Evolutionary conservation across 116 monocot genomes (phyloP), one percentile per base, ranked within the genome.

Genomic region (Posidonia oceanica): DNA sequence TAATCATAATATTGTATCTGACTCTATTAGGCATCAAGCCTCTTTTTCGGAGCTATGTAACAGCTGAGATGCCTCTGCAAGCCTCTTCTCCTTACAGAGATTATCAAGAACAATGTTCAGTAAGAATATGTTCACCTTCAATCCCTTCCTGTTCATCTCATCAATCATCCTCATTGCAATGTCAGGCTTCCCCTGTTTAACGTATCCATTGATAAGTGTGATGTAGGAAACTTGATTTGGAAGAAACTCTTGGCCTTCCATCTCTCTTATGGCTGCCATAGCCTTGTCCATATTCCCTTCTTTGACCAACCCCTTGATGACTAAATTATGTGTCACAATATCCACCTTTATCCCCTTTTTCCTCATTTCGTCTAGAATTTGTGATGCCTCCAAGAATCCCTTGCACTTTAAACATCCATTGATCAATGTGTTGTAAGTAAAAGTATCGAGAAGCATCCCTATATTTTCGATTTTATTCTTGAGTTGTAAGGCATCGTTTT

Each of bases 81-180:
- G 77, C 68, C 79, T 84, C 59, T 85, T 91, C 63, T 85, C 81
- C 74, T 83, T 87, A 64, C 96, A 96, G 0, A 96, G 77, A 64
- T 73, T 80, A 15, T 75, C 61, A 2, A 96, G 53, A 52, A 96
- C 80, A 58, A 81, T 83, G 71, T 96, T 96, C n/a, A 96, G 80
- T 37, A 88, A 85, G 68, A 88, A 81, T 52, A 83, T 91, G 54
- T 96, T 89, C 96, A 96, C 80, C 78, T 85, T 96, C 39, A 91
- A 68, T 8, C 83, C 81, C 70, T 61, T 88, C 7, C 72, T 53
- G 21, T 88, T 83, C 96, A 96, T 96, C 70, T 96, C 91, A 69
- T 88, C 83, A 87, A 96, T 91, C 68, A 91, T 73, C 20, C 38
- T 62, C 41, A 80, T 91, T 37, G 96, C 86, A 66, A 72, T 68